These are phyloP conservation scores for Eutrema japonicum DNA, from an alignment of 345 rosid genomes.

Conservation along the genomic window DNA sequence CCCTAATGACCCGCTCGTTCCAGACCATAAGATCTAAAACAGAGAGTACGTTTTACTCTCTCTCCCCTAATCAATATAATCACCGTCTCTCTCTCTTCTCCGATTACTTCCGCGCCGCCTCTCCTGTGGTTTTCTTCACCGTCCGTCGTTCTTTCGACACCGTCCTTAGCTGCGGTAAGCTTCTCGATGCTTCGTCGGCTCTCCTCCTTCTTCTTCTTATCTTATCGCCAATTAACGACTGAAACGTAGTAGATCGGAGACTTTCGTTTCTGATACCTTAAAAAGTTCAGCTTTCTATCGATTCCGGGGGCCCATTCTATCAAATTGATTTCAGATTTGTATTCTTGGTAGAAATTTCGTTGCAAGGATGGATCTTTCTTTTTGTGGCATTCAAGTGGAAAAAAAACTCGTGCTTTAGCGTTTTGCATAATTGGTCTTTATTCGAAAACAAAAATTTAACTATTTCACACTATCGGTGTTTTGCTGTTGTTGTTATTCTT, in stretches of 20 bases:
- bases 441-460: too few relatives aligned
- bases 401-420: background rate
- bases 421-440: too few relatives aligned
- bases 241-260: slow-evolving; percentile 22
- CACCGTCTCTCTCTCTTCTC: slow-evolving; percentile 11
- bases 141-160: slow-evolving; percentile 17
- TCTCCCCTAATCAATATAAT: background rate
- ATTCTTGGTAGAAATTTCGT: background rate
- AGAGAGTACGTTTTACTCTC: background rate
- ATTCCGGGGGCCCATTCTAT: background rate
- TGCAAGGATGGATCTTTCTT: slow-evolving; percentile 9
- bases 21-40: slow-evolving; percentile 35
- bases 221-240: background rate
- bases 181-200: background rate
- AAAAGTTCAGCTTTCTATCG: background rate
- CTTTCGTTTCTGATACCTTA: background rate
- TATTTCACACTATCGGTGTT: too few relatives aligned
- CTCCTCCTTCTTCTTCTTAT: slow-evolving; percentile 1
- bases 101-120: slow-evolving; percentile 26
- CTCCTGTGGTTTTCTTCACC: slow-evolving; percentile 3
- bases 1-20: slow-evolving; percentile 32
- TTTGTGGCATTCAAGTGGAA: background rate
- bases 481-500: background rate
- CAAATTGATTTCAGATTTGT: slow-evolving; percentile 15
- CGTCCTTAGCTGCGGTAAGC: slow-evolving; percentile 30